Evolutionary conservation across 768 basidiomycete genomes (phyloP), one percentile per base, ranked within the genome.

Genomic region (Suillus alpinus): DNA sequence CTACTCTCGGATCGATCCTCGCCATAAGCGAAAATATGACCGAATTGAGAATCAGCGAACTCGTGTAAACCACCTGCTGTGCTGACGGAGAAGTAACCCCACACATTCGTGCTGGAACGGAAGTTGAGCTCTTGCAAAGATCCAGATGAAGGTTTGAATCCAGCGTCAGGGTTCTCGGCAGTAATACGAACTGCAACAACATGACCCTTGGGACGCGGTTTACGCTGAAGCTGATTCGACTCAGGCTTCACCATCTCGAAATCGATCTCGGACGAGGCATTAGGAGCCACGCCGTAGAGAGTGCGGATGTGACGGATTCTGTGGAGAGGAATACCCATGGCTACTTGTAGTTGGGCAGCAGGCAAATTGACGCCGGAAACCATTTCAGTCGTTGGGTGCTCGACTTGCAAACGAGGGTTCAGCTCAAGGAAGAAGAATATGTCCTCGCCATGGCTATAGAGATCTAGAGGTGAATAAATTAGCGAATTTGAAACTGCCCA

Each of bases 321-420:
- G 75, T 97, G 92, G 56, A 99, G 82, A 47, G 97, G 95, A 59
- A 98, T 83, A 78, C 97, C 97, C 97, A 99, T 99, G 31, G 97
- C 94, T 65, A 99, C 81, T 73, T 98, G 96, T 51, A 98, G 85
- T 73, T 99, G 97, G 12, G 97, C 92, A 59, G 95, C 95, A 29
- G 97, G 97, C 56, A 99, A 85, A 75, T 98, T 97, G 77, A 98
- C 96, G 10, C 97, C 97, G 4, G 91, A 88, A n/a, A 98, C 97
- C 94, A 98, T 99, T 76, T 99, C 97, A 23, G 97, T 99, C 12
- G 97, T 99, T 10, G 97, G 97, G 75, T 99, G 97, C 78, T 99
- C 97, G 69, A 99, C 97, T 79, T 99, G 97, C 23, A 99, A 89
- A 83, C 97, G 95, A 50, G 97, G 97, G 75, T 99, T 99, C 62